Base-by-base conservation (phyloP, 2,329 filamentous ascomycete species). In the Sclerotinia nivalis region DNA sequence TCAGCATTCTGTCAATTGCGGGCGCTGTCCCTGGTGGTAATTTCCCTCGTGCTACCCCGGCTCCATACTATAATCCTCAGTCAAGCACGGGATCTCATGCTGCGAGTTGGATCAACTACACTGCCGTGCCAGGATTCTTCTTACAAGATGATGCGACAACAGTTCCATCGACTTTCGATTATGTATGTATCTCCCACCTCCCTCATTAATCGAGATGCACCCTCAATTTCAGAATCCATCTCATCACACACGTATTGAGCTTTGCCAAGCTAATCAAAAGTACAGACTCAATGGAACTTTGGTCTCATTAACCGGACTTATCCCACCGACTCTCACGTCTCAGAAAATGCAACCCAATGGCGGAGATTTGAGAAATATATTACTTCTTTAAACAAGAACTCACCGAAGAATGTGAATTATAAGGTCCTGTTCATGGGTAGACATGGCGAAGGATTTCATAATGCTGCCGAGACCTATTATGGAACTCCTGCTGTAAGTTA, bases 241-340 rank as follows among this genome's bases (percentile, higher is more conserved):
- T 18, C 1, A n/a, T 64, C 49, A 18, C 22, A 64, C 31, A 20
- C 15, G 28, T 25, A 25, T 37, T 20, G 15, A 37, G 8, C 10
- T 10, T 13, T 34, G 4, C 13, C 54, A 45, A 20, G 22, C 31
- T 34, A 70, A 65, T 47, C 43, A 37, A n/a, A 50, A 71, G 90
- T 87, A 86, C 84, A 37, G 79, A 83, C 45, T 81, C 80, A 83
- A 43, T 81, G 80, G 69, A 91, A 91, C 80, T 90, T 90, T 75
- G 90, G 90, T 40, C 82, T 92, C 31, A 83, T 92, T 72, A 84
- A 90, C 75, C 84, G 85, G 61, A 83, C 84, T 1, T 91, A 91
- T 76, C 82, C 85, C 8, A 86, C 84, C 1, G 88, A 91, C 74
- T 76, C 77, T 56, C 71, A 73, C 10, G 79, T 81, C 66, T 79